Evolutionary conservation across 164 flowering plant genomes (phyloP).

Genomic region (Vitis rupestris): DNA sequence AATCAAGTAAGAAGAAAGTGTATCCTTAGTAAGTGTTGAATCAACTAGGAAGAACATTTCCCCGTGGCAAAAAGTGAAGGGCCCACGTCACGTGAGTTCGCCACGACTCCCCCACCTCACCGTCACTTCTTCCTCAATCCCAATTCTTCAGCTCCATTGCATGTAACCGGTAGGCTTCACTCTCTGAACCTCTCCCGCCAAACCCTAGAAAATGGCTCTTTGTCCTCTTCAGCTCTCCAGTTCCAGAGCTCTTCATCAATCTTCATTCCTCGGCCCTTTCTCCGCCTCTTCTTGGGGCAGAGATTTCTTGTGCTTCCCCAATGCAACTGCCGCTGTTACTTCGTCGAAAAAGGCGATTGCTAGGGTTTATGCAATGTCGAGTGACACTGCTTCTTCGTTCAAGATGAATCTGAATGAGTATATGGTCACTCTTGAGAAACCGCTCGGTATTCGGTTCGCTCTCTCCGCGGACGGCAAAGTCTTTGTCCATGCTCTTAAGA

Average conservation of each 20-base stretch:
- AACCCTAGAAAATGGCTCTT: too few relatives aligned
- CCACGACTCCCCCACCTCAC: too few relatives aligned
- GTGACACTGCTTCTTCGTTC: constrained; percentile 19
- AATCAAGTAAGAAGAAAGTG: too few relatives aligned
- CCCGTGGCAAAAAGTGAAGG: too few relatives aligned
- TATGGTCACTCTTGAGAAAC: constrained; percentile 86
- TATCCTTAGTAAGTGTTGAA: too few relatives aligned
- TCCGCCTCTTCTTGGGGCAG: constrained; percentile 24
- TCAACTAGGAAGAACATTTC: too few relatives aligned
- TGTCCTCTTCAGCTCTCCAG: constrained; percentile 16
- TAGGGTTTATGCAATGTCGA: constrained; percentile 49
- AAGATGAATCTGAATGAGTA: constrained; percentile 92
- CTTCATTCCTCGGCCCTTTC: background rate
- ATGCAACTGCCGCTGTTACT: background rate
- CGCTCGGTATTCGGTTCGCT: constrained; percentile 85
- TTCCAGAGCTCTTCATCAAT: constrained; percentile 13
- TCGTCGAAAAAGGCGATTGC: background rate
- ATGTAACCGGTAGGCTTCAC: too few relatives aligned
- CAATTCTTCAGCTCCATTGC: too few relatives aligned
- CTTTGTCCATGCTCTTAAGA: constrained; percentile 71
- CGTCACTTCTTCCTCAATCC: too few relatives aligned
- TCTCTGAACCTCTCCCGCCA: too few relatives aligned
- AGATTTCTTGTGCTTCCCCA: background rate
- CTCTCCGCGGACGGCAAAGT: constrained; percentile 67
- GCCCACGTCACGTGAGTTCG: too few relatives aligned